These are phyloP conservation scores for Fusarium verrucosum DNA, from an alignment of 2,329 filamentous ascomycete genomes.

Conservation along the genomic window DNA sequence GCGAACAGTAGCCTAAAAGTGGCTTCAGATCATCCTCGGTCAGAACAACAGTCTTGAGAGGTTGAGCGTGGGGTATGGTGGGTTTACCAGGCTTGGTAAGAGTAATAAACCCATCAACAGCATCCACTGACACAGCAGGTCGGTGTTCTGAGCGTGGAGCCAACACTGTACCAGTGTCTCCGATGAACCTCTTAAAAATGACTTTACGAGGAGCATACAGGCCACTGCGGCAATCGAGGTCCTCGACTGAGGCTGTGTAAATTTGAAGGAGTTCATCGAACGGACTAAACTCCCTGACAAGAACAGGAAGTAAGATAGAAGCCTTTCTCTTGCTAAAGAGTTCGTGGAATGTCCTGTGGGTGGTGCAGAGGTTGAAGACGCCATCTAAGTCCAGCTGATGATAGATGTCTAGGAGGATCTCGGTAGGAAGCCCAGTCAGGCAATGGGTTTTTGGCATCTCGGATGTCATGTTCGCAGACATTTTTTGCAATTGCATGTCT, in stretches of 20 bases:
- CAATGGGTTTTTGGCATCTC: constrained; percentile 17
- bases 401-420: constrained; percentile 61
- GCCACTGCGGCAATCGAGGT: constrained; percentile 47
- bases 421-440: constrained; percentile 53
- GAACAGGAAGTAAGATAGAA: constrained; percentile 54
- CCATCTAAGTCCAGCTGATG: constrained; percentile 55
- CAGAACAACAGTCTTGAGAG: constrained; percentile 43
- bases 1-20: constrained; percentile 49
- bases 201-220: constrained; percentile 53
- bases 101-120: constrained; percentile 32
- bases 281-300: constrained; percentile 55
- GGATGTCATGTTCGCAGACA: constrained; percentile 30
- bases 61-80: not conserved
- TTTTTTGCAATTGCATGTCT: not conserved
- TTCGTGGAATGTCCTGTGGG: constrained; percentile 51
- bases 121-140: not conserved
- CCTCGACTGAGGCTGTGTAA: constrained; percentile 54
- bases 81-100: constrained; percentile 38
- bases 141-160: constrained; percentile 24
- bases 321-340: constrained; percentile 55
- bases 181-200: constrained; percentile 51
- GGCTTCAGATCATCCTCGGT: constrained; percentile 47
- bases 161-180: constrained; percentile 46
- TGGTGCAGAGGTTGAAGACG: constrained; percentile 52
- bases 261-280: constrained; percentile 59